Base-by-base conservation (phyloP, 2,329 filamentous ascomycete genomes). In the Cordyceps cateniannulata region DNA sequence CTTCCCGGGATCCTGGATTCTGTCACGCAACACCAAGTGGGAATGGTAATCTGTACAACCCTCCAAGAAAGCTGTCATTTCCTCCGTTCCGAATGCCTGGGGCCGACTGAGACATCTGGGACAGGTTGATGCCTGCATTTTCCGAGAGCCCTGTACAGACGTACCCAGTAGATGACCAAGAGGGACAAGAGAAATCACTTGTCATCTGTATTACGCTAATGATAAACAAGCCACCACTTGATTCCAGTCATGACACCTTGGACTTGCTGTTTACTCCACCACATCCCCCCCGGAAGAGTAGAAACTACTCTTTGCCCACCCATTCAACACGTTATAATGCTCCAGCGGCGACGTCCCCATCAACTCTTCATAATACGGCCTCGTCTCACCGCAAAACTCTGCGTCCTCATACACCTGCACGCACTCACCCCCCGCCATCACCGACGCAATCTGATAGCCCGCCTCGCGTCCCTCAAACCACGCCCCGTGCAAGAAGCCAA, bases 401-500 rank as follows among this genome's bases (percentile, higher is more conserved):
- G 50, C 51, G 6, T 56, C 50, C 16, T 47, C n/a, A 52, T 63
- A 64, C 0, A 64, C 16, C 12, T 63, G 52, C 22, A 63, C 51
- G n/a, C 68, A 69, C 1, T 59, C 44, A 18, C 61, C 53, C 14
- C 63, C n/a, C n/a, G n/a, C 61, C 51, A 69, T 44, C 20, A 73
- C 69, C 8, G 66, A 73, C 1, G 77, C 78, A 40, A 83, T 71
- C 1, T 73, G 72, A 45, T 74, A 69, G 0, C 79, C 84, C 0
- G 76, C 79, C 6, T 78, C 75, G 1, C 75, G 74, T 0, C 84
- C 84, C 66, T 86, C 83, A 42, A 77, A 84, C 71, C 77, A 86
- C 0, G 83, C 82, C 0, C 83, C 84, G 29, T 89, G 86, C 67
- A 89, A 65, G 70, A 85, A 89, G 0, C 86, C 86, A 70, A 81